Evolutionary conservation across 1,284 basidiomycete species (phyloP).

Genomic region (Cryptococcus floricola): DNA sequence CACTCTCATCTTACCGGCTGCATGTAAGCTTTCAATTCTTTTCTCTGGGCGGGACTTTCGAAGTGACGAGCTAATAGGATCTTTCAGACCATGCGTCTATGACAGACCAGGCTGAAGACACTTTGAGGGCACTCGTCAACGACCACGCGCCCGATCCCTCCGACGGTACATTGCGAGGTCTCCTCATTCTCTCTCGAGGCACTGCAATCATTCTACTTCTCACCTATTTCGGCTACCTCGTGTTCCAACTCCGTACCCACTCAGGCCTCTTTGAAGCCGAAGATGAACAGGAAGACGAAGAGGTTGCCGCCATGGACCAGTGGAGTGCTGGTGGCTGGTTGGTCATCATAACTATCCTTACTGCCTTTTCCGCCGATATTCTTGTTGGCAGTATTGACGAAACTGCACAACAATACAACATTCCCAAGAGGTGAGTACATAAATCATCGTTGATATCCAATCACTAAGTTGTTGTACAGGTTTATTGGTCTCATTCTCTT

Average conservation of each 20-base stretch:
- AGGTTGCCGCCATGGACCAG: slow-evolving; percentile 64
- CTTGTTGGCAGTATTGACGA: slow-evolving; percentile 82
- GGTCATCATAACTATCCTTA: slow-evolving; percentile 65
- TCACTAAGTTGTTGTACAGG: slow-evolving; percentile 16
- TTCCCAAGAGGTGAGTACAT: slow-evolving; percentile 61
- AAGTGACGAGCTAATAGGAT: neutral
- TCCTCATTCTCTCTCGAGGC: slow-evolving; percentile 75
- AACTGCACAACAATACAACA: slow-evolving; percentile 69
- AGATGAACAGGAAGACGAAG: slow-evolving; percentile 52
- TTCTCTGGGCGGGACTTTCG: neutral
- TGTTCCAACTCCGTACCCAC: slow-evolving; percentile 57
- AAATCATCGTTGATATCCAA: neutral
- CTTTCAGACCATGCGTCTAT: slow-evolving; percentile 35
- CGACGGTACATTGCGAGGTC: slow-evolving; percentile 52
- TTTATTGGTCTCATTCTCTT: slow-evolving; percentile 54
- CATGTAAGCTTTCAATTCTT: slow-evolving; percentile 54
- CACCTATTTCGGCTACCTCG: slow-evolving; percentile 76
- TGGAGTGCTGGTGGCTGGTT: slow-evolving; percentile 59
- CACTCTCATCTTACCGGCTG: slow-evolving; percentile 87
- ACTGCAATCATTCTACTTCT: slow-evolving; percentile 75
- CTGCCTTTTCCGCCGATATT: slow-evolving; percentile 73
- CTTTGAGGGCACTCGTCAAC: slow-evolving; percentile 13
- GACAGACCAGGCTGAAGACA: slow-evolving; percentile 20
- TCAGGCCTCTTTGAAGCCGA: slow-evolving; percentile 54
- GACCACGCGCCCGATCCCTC: slow-evolving; percentile 32